Percentiles rank a stretch among this genome's conserved stretches.
Conservation (phyloP, 164 flowering plant species). For the Vitis cinerea region DNA sequence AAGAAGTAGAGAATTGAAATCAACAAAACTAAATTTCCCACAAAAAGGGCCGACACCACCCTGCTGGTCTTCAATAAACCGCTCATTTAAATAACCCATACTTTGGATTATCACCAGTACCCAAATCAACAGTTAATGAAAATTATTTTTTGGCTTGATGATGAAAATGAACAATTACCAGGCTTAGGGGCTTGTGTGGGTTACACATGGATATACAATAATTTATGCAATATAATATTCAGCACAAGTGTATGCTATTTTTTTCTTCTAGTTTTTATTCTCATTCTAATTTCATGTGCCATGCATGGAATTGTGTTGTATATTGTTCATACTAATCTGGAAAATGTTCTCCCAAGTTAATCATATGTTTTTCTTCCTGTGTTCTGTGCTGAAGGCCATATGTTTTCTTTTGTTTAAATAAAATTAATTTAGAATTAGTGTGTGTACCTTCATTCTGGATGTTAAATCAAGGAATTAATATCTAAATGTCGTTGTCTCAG, state of each 20-base stretch:
- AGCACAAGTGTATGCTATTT: neutral
- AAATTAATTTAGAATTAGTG: neutral
- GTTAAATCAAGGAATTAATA: neutral
- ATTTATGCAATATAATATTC: neutral
- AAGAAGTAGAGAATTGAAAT: no score
- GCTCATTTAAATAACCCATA: no score
- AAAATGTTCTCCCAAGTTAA: neutral
- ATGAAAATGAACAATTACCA: no score
- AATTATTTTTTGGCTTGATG: no score
- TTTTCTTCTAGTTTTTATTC: neutral
- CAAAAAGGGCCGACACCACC: no score
- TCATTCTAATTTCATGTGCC: neutral
- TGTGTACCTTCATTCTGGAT: neutral
- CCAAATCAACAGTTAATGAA: no score
- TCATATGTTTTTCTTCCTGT: neutral
- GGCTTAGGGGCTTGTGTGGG: neutral
- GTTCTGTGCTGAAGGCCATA: neutral
- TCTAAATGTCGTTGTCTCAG: conserved; percentile 16
- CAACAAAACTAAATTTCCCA: no score
- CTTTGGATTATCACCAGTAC: no score
- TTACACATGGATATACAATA: neutral
- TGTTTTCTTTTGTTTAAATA: neutral
- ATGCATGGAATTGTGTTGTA: neutral
- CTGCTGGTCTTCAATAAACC: no score
- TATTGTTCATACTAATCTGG: neutral